These are phyloP conservation scores for Pleurotus sapidus DNA, from an alignment of 768 basidiomycete genomes.

Conservation along the genomic window DNA sequence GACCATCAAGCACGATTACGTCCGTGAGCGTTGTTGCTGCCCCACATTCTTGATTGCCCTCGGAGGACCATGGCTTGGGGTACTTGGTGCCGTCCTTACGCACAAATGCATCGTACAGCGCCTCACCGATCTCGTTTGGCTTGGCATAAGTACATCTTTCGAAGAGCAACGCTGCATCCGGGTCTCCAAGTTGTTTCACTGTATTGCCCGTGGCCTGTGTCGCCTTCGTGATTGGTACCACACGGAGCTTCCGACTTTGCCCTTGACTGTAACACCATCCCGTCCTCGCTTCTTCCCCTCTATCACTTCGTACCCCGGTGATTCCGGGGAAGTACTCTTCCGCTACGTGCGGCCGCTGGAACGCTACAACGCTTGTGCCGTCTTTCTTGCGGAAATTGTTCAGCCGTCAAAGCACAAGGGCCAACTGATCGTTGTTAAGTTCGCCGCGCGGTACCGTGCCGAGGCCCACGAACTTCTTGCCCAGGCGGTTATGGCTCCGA, in stretches of 20 bases:
- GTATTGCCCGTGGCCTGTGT: conserved; percentile 14
- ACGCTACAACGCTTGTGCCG: conserved; percentile 14
- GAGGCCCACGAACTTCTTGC: conserved; percentile 30
- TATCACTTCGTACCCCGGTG: not conserved
- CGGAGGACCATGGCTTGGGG: conserved; percentile 24
- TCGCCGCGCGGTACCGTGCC: conserved; percentile 28
- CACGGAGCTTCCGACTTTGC: not conserved
- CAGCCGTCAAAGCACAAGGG: not conserved
- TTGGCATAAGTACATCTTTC: conserved; percentile 12
- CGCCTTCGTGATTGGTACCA: conserved; percentile 14
- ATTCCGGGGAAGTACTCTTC: conserved; percentile 10
- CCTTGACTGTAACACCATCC: not conserved
- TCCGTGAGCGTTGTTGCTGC: conserved; percentile 19
- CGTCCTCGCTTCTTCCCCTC: conserved; percentile 18
- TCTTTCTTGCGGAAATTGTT: conserved; percentile 17
- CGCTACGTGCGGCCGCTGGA: conserved; percentile 19
- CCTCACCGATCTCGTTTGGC: conserved; percentile 29
- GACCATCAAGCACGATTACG: not conserved
- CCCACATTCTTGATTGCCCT: conserved; percentile 27
- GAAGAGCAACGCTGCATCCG: conserved; percentile 13
- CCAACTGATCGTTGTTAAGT: conserved; percentile 30
- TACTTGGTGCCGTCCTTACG: conserved; percentile 28
- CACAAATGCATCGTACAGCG: conserved; percentile 24
- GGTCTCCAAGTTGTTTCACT: conserved; percentile 16
- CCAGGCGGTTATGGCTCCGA: conserved; percentile 19